phyloP scores from a whole-genome alignment of 352 stramenopile genomes.

The Globisporangium cylindrosporum region DNA sequence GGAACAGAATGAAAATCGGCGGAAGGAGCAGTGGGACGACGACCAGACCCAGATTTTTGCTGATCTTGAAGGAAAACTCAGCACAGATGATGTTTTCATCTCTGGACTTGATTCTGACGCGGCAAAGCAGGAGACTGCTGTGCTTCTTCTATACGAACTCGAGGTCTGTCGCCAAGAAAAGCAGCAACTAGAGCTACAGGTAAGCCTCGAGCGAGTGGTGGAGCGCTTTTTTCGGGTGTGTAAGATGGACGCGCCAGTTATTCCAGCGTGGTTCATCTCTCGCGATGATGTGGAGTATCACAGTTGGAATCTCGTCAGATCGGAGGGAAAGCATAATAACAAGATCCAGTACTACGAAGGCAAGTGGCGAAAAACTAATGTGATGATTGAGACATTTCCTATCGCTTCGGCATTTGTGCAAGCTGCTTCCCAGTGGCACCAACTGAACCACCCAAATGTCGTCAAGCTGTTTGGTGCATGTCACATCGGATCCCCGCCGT shows the following conservation, averaged over 20 bases:
- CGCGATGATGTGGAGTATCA: not conserved
- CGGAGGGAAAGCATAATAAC: not conserved
- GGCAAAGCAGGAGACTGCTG: not conserved
- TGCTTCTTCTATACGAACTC: not conserved
- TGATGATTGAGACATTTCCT: not conserved
- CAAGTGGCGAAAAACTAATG: constrained; percentile 1
- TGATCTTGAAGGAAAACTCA: not conserved
- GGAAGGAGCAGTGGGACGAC: not conserved
- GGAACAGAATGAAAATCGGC: too few species aligned
- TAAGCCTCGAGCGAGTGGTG: not conserved
- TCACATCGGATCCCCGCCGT: not conserved
- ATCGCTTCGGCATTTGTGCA: not conserved
- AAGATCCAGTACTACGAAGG: not conserved
- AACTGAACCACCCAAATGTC: constrained; percentile 12
- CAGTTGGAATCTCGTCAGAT: not conserved
- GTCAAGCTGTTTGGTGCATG: constrained; percentile 8
- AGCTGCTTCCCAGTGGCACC: not conserved
- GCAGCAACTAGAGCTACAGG: not conserved
- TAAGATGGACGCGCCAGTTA: not conserved
- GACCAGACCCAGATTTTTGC: not conserved
- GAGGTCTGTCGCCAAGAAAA: not conserved
- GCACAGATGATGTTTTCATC: not conserved
- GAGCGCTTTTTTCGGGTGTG: not conserved
- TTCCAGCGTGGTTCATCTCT: constrained; percentile 6
- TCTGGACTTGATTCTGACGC: not conserved